A percentile compares a stretch with the other conserved stretches of the same genome.
phyloP scores from a whole-genome alignment of 2,329 filamentous ascomycete genomes.

The Akanthomyces muscarius region DNA sequence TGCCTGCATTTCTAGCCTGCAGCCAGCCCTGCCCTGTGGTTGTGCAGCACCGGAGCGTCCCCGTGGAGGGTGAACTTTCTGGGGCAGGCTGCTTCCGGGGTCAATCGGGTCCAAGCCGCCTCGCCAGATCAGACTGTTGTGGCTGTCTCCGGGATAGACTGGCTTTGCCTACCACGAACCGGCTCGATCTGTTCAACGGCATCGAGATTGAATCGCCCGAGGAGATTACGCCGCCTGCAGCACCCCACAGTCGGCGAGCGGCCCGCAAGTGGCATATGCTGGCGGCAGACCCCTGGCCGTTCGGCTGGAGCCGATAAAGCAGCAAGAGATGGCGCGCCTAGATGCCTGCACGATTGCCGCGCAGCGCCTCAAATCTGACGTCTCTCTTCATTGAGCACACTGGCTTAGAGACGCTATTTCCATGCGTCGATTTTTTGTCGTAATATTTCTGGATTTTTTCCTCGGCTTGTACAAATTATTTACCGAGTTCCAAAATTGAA shows the following conservation, averaged over 20 bases:
- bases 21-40: neutral
- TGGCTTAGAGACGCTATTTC: neutral
- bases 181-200: neutral
- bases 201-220: neutral
- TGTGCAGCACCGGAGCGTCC: neutral
- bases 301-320: conserved; percentile 33
- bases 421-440: neutral
- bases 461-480: neutral
- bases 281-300: conserved; percentile 16
- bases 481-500: neutral
- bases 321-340: conserved; percentile 39
- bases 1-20: conserved; percentile 9
- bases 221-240: neutral
- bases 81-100: neutral
- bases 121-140: neutral
- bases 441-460: too few species aligned
- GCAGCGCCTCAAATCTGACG: conserved; percentile 28
- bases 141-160: neutral
- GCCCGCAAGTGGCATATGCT: conserved; percentile 27
- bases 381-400: conserved; percentile 24
- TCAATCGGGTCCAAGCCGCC: neutral
- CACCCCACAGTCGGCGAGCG: conserved; percentile 22
- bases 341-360: conserved; percentile 31
- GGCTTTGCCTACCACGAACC: neutral
- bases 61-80: neutral